Evolutionary conservation across 1,139 yeast genomes (phyloP).

Genomic region (Zygoascus hellenicus): DNA sequence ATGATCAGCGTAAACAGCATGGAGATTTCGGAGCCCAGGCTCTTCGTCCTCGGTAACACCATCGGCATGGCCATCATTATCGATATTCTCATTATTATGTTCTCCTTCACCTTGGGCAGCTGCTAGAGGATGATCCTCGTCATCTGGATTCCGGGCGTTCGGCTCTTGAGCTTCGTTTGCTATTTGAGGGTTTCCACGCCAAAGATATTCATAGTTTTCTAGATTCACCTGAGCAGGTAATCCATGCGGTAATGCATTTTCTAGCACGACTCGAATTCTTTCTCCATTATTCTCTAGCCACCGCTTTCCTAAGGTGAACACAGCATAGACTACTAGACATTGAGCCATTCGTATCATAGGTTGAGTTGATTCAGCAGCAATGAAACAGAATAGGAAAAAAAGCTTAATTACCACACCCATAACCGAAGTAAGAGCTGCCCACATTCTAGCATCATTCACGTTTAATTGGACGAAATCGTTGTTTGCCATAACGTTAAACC

Average conservation of each 20-base stretch:
- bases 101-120: conserved; percentile 3
- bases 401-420: too few species aligned
- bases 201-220: conserved; percentile 6
- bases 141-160: background rate
- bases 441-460: too few species aligned
- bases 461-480: too few species aligned
- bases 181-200: background rate
- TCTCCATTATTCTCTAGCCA: conserved; percentile 87
- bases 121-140: too few species aligned
- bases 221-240: conserved; percentile 5
- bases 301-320: conserved; percentile 37
- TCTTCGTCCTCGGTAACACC: conserved; percentile 2
- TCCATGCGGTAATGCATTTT: conserved; percentile 8
- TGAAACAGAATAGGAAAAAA: too few species aligned
- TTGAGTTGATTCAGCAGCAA: too few species aligned
- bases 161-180: conserved; percentile 4
- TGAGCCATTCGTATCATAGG: too few species aligned
- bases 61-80: background rate
- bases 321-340: too few species aligned
- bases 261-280: conserved; percentile 81
- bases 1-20: conserved; percentile 1
- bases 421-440: too few species aligned
- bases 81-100: background rate
- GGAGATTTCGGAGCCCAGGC: conserved; percentile 1
- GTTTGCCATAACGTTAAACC: too few species aligned